Conservation (phyloP, 805 yeast genomes). For the Sugiyamaella mastotermitis region DNA sequence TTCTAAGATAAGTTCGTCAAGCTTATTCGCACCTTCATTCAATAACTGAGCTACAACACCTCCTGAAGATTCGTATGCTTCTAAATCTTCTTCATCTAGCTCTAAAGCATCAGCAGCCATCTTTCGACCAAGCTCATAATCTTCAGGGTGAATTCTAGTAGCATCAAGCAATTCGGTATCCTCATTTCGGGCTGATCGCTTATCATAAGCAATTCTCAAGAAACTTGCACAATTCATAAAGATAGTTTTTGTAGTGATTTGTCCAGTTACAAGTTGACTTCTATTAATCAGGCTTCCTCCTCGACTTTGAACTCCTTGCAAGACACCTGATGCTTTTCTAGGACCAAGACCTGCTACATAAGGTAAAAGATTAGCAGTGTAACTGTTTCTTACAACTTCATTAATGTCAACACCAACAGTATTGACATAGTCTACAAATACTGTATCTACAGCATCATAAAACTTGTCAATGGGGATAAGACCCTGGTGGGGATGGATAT, state of each 20-base stretch:
- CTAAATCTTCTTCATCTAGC: constrained; percentile 87
- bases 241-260: constrained; percentile 69
- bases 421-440: constrained; percentile 84
- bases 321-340: constrained; percentile 82
- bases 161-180: constrained; percentile 78
- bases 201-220: constrained; percentile 67
- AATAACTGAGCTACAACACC: constrained; percentile 72
- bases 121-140: constrained; percentile 89
- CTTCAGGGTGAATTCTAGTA: constrained; percentile 97
- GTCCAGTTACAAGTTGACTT: constrained; percentile 77
- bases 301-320: constrained; percentile 68
- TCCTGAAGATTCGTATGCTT: constrained; percentile 72
- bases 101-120: constrained; percentile 98
- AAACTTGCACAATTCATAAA: constrained; percentile 92
- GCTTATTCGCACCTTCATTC: constrained; percentile 66
- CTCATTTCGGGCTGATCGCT: constrained; percentile 46
- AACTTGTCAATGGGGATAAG: constrained; percentile 60
- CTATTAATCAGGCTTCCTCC: constrained; percentile 62
- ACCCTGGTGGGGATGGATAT: constrained; percentile 61
- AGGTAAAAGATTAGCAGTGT: constrained; percentile 63
- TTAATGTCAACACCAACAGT: constrained; percentile 92
- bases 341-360: constrained; percentile 92
- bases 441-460: constrained; percentile 63
- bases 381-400: constrained; percentile 73
- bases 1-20: constrained; percentile 82